phyloP scores from a whole-genome alignment of 2,329 filamentous ascomycete genomes.

The Fusarium sp. region DNA sequence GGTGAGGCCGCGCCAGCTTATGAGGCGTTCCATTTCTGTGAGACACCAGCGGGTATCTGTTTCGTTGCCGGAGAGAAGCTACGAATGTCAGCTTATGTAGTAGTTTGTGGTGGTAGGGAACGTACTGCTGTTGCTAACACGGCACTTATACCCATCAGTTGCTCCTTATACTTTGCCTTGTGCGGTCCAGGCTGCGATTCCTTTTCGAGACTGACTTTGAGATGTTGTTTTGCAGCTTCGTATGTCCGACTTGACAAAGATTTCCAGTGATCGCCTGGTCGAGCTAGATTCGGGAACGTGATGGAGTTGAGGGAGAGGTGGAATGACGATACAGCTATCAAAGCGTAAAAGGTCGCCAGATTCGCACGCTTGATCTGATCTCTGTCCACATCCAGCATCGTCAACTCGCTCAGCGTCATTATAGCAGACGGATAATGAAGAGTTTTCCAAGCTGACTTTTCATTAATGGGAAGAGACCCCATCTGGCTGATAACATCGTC shows the following conservation, averaged over 20 bases:
- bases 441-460: slow-evolving; percentile 35
- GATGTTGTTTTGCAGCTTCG: slow-evolving; percentile 34
- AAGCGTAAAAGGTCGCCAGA: slow-evolving; percentile 24
- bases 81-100: accelerated
- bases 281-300: slow-evolving; percentile 2
- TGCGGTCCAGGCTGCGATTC: slow-evolving; percentile 26
- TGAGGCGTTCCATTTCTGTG: slow-evolving; percentile 35
- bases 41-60: slow-evolving; percentile 30
- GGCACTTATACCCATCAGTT: slow-evolving; percentile 31
- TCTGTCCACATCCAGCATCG: slow-evolving; percentile 19
- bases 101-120: accelerated
- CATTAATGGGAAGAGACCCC: slow-evolving; percentile 35
- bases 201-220: slow-evolving; percentile 29
- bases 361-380: slow-evolving; percentile 31
- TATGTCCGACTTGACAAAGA: slow-evolving; percentile 15
- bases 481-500: slow-evolving; percentile 36
- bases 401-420: slow-evolving; percentile 34
- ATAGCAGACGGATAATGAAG: slow-evolving; percentile 29
- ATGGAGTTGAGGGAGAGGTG: slow-evolving; percentile 25
- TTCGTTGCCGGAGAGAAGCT: slow-evolving; percentile 31
- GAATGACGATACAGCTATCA: slow-evolving; percentile 31
- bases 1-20: slow-evolving; percentile 27
- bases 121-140: slow-evolving; percentile 31
- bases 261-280: slow-evolving; percentile 21
- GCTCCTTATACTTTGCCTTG: slow-evolving; percentile 36